Conservation (phyloP, 352 stramenopile species). For the Lagenidium giganteum region DNA sequence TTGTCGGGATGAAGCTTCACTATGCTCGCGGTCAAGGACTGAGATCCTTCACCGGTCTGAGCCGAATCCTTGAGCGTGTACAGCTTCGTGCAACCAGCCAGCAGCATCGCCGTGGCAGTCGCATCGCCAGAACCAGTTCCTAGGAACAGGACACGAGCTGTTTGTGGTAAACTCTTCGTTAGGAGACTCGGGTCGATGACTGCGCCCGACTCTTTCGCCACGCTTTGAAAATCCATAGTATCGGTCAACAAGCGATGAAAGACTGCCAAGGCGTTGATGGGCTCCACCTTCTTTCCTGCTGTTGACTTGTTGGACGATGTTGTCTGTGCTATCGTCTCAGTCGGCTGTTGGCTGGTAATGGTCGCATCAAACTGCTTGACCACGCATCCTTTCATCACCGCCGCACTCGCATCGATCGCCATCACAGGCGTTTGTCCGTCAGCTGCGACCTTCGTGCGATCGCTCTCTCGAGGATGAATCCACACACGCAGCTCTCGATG, state of each 20-base stretch:
- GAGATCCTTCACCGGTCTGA: neutral
- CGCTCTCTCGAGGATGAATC: conserved; percentile 26
- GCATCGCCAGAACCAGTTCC: conserved; percentile 13
- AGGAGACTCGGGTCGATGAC: no score
- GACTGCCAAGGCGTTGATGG: no score
- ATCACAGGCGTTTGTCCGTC: conserved; percentile 12
- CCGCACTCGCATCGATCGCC: conserved; percentile 9
- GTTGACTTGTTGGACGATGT: no score
- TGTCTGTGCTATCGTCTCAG: neutral
- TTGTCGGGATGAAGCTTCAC: conserved; percentile 14
- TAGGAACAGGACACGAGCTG: conserved; percentile 23
- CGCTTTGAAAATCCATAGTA: no score
- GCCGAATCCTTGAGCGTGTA: conserved; percentile 20
- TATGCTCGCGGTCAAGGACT: neutral
- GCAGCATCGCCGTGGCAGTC: conserved; percentile 16
- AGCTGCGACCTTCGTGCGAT: conserved; percentile 12
- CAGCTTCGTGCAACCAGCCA: conserved; percentile 21
- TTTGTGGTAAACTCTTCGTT: conserved; percentile 10
- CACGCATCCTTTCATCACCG: conserved; percentile 49
- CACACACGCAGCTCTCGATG: conserved; percentile 47
- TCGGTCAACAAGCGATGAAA: no score
- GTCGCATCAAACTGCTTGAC: conserved; percentile 19
- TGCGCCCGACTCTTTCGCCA: no score
- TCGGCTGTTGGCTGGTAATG: neutral
- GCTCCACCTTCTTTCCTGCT: no score